phyloP scores from a whole-genome alignment of 495 filamentous ascomycete genomes.

The Halenospora varia region DNA sequence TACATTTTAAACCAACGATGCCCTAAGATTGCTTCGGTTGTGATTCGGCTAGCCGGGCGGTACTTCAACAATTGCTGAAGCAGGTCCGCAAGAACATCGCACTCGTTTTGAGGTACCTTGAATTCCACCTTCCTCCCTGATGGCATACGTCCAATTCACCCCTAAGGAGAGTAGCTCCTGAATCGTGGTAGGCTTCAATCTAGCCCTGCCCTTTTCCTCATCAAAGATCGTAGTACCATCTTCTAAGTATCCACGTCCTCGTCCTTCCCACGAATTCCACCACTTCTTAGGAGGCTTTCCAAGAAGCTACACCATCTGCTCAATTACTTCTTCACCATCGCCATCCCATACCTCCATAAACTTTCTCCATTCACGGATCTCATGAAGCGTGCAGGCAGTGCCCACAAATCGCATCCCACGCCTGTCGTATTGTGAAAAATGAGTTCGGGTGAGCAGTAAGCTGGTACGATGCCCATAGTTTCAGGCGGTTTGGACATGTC shows the following conservation, averaged over 20 bases:
- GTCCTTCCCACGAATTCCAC: background rate
- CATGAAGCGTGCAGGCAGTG: background rate
- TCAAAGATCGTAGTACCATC: background rate
- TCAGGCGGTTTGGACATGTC: conserved; percentile 8
- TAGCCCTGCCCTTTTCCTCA: background rate
- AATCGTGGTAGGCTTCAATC: background rate
- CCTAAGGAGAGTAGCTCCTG: background rate
- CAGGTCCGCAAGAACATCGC: too few species aligned
- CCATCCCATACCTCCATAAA: background rate
- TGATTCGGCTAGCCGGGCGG: too few species aligned
- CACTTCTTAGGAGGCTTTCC: background rate
- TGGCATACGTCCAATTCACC: too few species aligned
- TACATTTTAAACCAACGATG: too few species aligned
- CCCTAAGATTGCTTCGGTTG: too few species aligned
- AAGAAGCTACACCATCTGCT: background rate
- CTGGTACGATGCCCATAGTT: background rate
- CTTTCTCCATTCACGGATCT: background rate
- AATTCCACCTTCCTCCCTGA: too few species aligned
- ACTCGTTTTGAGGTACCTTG: too few species aligned
- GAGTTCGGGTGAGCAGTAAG: background rate
- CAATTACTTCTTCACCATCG: background rate
- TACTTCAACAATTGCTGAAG: too few species aligned
- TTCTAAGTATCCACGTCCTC: background rate
- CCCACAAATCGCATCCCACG: background rate
- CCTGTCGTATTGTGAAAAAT: background rate